Base-by-base conservation (phyloP, 1,284 basidiomycete genomes). In the Meira miltonrushii region DNA sequence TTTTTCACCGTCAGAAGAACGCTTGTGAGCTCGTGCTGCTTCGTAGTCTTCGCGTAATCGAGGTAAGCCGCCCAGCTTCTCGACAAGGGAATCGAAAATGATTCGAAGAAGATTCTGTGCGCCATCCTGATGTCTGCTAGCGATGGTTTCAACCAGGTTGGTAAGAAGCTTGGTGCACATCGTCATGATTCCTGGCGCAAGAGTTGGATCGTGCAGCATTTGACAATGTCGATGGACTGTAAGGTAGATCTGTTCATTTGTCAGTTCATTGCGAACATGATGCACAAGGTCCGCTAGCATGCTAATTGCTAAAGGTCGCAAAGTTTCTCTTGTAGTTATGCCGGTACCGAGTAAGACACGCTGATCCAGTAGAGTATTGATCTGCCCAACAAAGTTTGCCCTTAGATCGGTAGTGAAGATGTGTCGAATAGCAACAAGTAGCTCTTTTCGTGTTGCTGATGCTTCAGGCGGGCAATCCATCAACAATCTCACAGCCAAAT, bases 111-210 rank as follows among this genome's bases (percentile, higher is more conserved):
- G 82, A 59, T 83, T 82, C 4, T 85, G 84, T 4, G 89, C 86
- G 59, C 82, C 86, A 59, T 72, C 74, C 9, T 67, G 61, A 41
- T 71, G 66, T 48, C 69, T 72, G 37, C 64, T 65, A 41, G 88
- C 80, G 55, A 95, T 88, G 47, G 87, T 85, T 65, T 98, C 95
- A 55, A 91, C 85, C 39, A 96, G 83, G 64, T 88, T 91, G 74
- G 92, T 89, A 71, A 97, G 86, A 78, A 96, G 87, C 80, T 97
- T 98, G 62, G 89, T 88, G 66, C 90, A 92, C 80, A 97, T 85
- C 13, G 90, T 90, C 77, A 97, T 92, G 40, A 94, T 86, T 57
- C 85, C 87, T 63, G 85, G 87, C 11, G 86, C 84, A 54, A 94
- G 84, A 12, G 88, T 87, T 1, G 90, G 85, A 74, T 97, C 93